A percentile compares a stretch with the other conserved stretches of the same genome.
phyloP scores from a whole-genome alignment of 352 stramenopile species.

The Globisporangium parvum region DNA sequence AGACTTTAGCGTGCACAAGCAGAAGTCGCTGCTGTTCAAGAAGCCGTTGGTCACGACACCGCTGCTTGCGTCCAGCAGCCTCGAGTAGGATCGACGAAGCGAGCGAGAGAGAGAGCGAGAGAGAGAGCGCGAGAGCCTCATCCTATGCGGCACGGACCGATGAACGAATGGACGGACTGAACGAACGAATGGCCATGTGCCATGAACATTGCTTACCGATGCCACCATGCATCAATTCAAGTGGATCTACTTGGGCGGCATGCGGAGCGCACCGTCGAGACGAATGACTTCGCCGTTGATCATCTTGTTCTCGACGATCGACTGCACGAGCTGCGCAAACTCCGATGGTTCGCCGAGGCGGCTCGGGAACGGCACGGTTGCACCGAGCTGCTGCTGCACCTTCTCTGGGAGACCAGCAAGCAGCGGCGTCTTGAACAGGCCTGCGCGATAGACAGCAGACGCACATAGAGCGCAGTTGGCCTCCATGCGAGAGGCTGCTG shows the following conservation, averaged over 20 bases:
- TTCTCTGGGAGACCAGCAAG: conserved; percentile 93
- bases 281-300: conserved; percentile 98
- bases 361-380: conserved; percentile 94
- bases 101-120: neutral
- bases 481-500: no score
- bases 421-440: conserved; percentile 96
- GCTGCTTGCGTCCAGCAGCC: conserved; percentile 62
- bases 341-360: conserved; percentile 93
- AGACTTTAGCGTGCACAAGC: conserved; percentile 50
- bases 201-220: no score
- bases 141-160: no score
- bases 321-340: conserved; percentile 92
- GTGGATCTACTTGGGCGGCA: conserved; percentile 91
- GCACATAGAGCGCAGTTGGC: no score
- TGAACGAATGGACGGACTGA: no score
- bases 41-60: conserved; percentile 69
- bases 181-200: no score
- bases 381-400: conserved; percentile 90
- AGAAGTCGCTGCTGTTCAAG: conserved; percentile 80
- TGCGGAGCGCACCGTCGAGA: conserved; percentile 95
- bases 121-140: neutral
- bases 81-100: conserved; percentile 22
- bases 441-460: conserved; percentile 15
- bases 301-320: conserved; percentile 97
- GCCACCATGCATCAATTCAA: no score